Evolutionary conservation across 2,329 filamentous ascomycete genomes (phyloP).

Genomic region (Pestalotiopsis sp.): DNA sequence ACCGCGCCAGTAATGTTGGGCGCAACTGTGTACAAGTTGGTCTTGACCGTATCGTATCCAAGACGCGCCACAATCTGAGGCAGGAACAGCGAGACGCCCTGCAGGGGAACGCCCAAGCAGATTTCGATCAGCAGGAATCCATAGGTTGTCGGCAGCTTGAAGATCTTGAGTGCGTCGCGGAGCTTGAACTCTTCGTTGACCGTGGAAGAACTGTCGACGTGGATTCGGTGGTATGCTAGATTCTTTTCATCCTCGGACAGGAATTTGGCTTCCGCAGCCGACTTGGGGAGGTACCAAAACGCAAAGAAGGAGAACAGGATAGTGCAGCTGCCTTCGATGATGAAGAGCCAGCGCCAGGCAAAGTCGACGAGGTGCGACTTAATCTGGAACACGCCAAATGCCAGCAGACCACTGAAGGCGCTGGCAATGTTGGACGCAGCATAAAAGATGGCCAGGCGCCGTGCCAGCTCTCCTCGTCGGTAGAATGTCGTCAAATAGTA

Average conservation of each 20-base stretch:
- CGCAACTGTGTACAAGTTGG: slow-evolving; percentile 81
- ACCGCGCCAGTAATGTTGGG: slow-evolving; percentile 74
- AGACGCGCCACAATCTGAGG: slow-evolving; percentile 58
- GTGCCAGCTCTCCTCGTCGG: slow-evolving; percentile 69
- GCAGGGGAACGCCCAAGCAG: slow-evolving; percentile 62
- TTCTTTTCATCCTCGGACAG: slow-evolving; percentile 67
- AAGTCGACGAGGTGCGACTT: slow-evolving; percentile 33
- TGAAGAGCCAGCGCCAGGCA: slow-evolving; percentile 54
- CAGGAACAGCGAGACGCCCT: slow-evolving; percentile 57
- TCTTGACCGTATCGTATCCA: slow-evolving; percentile 55
- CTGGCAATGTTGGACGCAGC: slow-evolving; percentile 75
- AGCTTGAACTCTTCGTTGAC: slow-evolving; percentile 57
- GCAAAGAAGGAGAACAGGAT: slow-evolving; percentile 66
- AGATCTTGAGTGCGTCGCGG: slow-evolving; percentile 53
- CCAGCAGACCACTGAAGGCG: slow-evolving; percentile 50
- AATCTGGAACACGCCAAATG: slow-evolving; percentile 54
- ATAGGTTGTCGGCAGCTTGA: slow-evolving; percentile 52
- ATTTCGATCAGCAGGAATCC: slow-evolving; percentile 57
- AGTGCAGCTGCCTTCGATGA: slow-evolving; percentile 55
- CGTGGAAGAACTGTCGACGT: slow-evolving; percentile 71
- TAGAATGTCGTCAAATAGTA: slow-evolving; percentile 68
- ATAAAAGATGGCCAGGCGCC: slow-evolving; percentile 75
- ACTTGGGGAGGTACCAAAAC: slow-evolving; percentile 70
- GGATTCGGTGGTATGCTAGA: slow-evolving; percentile 74
- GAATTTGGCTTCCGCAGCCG: slow-evolving; percentile 66